These are phyloP conservation scores for Ophiobolus disseminans DNA, from an alignment of 2,329 filamentous ascomycete species.

Conservation along the genomic window DNA sequence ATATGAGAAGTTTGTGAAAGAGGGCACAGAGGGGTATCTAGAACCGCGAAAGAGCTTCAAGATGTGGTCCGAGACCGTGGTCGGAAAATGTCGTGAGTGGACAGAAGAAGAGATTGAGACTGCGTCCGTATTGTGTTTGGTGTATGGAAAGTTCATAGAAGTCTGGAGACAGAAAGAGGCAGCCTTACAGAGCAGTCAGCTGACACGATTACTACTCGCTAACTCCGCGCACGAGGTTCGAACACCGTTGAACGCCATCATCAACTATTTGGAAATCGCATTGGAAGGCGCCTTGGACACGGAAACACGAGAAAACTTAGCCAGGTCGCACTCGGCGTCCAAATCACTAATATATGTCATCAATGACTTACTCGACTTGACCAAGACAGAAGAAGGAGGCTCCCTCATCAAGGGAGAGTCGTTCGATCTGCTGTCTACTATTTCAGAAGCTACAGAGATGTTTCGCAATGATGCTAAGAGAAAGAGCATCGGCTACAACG, in stretches of 20 bases:
- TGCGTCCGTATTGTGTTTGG: slow-evolving; percentile 82
- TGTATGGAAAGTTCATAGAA: slow-evolving; percentile 90
- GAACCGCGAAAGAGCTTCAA: slow-evolving; percentile 83
- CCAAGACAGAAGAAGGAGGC: slow-evolving; percentile 84
- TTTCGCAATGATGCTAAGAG: slow-evolving; percentile 77
- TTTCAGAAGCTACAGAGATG: slow-evolving; percentile 78
- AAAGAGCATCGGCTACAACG: slow-evolving; percentile 75
- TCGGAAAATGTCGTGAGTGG: slow-evolving; percentile 87
- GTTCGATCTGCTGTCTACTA: slow-evolving; percentile 74
- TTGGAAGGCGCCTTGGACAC: slow-evolving; percentile 79
- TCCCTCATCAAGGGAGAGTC: slow-evolving; percentile 80
- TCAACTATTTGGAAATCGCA: slow-evolving; percentile 92
- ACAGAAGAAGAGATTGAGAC: slow-evolving; percentile 88
- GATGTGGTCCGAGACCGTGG: slow-evolving; percentile 79
- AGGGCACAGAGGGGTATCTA: slow-evolving; percentile 75
- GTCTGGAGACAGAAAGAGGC: slow-evolving; percentile 92
- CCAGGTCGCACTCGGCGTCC: slow-evolving; percentile 86
- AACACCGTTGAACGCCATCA: slow-evolving; percentile 89
- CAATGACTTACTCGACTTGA: slow-evolving; percentile 87
- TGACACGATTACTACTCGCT: slow-evolving; percentile 79
- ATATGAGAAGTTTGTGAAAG: slow-evolving; percentile 77
- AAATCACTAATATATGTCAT: slow-evolving; percentile 94
- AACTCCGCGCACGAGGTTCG: slow-evolving; percentile 93
- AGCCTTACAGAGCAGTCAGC: slow-evolving; percentile 78
- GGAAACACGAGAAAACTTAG: slow-evolving; percentile 84